phyloP scores from a whole-genome alignment of 2,329 filamentous ascomycete genomes.

The Fusarium pilosicola region DNA sequence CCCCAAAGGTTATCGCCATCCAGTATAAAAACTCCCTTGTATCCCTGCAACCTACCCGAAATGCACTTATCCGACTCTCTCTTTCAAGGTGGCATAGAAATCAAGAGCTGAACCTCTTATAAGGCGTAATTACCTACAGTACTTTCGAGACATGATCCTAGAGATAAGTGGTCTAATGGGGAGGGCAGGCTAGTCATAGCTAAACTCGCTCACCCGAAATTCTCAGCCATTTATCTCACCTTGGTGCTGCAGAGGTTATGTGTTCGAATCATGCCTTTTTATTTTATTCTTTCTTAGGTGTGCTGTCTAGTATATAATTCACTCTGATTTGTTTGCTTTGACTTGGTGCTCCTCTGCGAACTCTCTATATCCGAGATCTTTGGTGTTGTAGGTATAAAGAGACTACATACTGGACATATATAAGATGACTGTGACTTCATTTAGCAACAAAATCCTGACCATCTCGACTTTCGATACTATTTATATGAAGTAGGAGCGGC shows the following conservation, averaged over 20 bases:
- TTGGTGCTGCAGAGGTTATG: background rate
- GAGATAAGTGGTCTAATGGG: background rate
- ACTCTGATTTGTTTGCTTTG: no score
- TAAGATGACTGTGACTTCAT: background rate
- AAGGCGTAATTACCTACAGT: background rate
- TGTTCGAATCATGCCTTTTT: background rate
- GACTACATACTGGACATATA: background rate
- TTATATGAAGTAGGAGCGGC: rapidly evolving
- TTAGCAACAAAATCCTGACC: rapidly evolving
- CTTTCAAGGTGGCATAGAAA: background rate
- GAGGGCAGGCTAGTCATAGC: background rate
- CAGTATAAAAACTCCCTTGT: background rate
- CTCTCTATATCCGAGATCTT: background rate
- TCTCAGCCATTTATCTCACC: rapidly evolving
- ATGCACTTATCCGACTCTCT: background rate
- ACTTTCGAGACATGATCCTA: background rate
- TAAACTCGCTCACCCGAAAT: background rate
- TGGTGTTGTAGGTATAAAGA: background rate
- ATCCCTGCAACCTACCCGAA: background rate
- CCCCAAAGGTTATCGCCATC: constrained; percentile 16
- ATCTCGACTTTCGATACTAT: background rate
- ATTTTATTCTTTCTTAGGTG: background rate
- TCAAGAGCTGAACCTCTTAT: background rate
- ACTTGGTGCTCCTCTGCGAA: background rate
- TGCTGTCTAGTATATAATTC: no score